These are phyloP conservation scores for Aspergillus clavatus DNA, from an alignment of 2,329 filamentous ascomycete species.

Conservation along the genomic window DNA sequence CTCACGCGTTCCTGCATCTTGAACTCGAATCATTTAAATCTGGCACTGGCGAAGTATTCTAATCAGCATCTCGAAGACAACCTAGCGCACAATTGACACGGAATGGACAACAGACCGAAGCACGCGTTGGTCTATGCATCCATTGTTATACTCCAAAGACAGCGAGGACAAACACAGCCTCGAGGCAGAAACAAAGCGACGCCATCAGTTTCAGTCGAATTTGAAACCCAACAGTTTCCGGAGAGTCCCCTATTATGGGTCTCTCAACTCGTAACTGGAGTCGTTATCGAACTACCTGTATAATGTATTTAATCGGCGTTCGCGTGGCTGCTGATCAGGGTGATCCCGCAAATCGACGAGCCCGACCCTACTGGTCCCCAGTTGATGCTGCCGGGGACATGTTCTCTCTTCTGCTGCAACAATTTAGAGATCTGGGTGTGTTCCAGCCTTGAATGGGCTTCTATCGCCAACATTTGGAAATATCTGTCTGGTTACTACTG, in stretches of 20 bases:
- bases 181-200: not conserved
- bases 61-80: not conserved
- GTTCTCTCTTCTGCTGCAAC: too few relatives aligned
- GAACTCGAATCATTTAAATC: not conserved
- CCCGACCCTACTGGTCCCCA: too few relatives aligned
- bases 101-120: not conserved
- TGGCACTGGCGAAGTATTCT: not conserved
- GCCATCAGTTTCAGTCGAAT: not conserved
- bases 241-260: not conserved
- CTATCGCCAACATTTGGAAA: too few relatives aligned
- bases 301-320: not conserved
- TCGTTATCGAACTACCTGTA: too few relatives aligned
- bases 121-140: not conserved
- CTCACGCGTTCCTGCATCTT: not conserved
- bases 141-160: not conserved
- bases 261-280: not conserved
- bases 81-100: not conserved
- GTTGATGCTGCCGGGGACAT: too few relatives aligned
- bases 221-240: not conserved
- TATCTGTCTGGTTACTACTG: too few relatives aligned
- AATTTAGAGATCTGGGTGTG: too few relatives aligned
- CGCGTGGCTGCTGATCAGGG: not conserved
- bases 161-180: not conserved
- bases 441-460: too few relatives aligned
- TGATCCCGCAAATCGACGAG: too few relatives aligned